Conservation (phyloP, 495 filamentous ascomycete genomes). For the Neurospora discreta region DNA sequence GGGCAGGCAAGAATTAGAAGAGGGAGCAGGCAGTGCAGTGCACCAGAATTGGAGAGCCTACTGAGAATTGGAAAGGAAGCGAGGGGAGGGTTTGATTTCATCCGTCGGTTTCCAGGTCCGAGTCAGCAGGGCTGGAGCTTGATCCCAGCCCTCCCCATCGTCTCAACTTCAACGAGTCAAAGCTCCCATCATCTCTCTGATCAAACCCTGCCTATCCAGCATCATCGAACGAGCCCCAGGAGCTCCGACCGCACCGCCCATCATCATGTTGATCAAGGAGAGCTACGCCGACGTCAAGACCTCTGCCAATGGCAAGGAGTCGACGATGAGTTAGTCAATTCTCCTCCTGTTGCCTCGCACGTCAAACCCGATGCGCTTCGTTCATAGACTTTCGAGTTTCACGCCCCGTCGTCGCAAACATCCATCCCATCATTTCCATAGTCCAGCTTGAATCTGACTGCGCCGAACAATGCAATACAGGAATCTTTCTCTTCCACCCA, state of each 20-base stretch:
- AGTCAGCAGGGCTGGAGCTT: not conserved
- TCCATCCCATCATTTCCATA: not conserved
- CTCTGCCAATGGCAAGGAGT: slow-evolving; percentile 33
- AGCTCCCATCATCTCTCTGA: not conserved
- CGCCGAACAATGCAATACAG: slow-evolving; percentile 26
- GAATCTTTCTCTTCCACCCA: slow-evolving; percentile 84
- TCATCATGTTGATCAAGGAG: slow-evolving; percentile 36
- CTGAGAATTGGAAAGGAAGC: not conserved
- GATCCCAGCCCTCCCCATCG: not conserved
- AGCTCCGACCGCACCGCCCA: slow-evolving; percentile 3
- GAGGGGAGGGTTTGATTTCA: not conserved
- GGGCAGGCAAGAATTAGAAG: not conserved
- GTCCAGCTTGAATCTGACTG: not conserved
- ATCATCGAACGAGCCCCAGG: not conserved
- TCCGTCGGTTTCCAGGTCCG: not conserved
- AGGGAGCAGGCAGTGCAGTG: too few relatives aligned
- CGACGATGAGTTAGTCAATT: slow-evolving; percentile 30
- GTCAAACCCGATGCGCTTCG: not conserved
- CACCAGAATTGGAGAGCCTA: not conserved
- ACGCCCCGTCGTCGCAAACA: not conserved
- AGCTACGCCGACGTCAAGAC: slow-evolving; percentile 31
- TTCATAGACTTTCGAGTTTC: not conserved
- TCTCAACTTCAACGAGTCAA: not conserved
- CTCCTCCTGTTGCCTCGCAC: not conserved
- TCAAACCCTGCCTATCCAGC: not conserved